phyloP scores from a whole-genome alignment of 176 grass and related monocot genomes.

The Cocos nucifera region DNA sequence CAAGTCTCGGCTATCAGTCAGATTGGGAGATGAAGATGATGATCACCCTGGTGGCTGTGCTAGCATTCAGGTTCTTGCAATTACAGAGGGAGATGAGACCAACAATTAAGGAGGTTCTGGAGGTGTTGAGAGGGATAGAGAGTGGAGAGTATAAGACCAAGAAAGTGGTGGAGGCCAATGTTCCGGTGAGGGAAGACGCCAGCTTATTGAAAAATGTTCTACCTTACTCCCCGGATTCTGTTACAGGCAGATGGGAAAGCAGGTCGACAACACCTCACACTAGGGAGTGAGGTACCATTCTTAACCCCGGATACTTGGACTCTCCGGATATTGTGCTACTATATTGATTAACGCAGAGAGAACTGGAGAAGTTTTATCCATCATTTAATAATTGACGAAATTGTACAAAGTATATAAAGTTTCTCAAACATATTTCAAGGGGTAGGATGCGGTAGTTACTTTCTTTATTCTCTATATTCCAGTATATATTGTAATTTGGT shows the following conservation, averaged over 20 bases:
- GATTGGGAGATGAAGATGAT: constrained; percentile 19
- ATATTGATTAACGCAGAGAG: too few relatives aligned
- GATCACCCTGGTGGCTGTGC: constrained; percentile 26
- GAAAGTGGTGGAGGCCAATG: not conserved
- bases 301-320: too few relatives aligned
- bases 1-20: constrained; percentile 12
- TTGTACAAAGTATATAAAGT: too few relatives aligned
- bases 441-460: too few relatives aligned
- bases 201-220: constrained; percentile 17
- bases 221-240: constrained; percentile 31
- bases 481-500: too few relatives aligned
- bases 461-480: too few relatives aligned
- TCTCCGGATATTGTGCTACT: too few relatives aligned
- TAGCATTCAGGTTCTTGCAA: constrained; percentile 48
- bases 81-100: constrained; percentile 41
- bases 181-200: not conserved
- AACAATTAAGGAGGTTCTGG: constrained; percentile 25
- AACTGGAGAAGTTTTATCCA: too few relatives aligned
- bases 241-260: constrained; percentile 25
- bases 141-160: not conserved
- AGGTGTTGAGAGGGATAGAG: constrained; percentile 17
- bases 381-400: too few relatives aligned
- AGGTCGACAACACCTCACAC: constrained; percentile 28
- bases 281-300: constrained; percentile 12
- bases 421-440: too few relatives aligned